A percentile compares a stretch with the other conserved stretches of the same genome.
Conservation (phyloP, 208 protist genomes). For the Trypanosoma mega region DNA sequence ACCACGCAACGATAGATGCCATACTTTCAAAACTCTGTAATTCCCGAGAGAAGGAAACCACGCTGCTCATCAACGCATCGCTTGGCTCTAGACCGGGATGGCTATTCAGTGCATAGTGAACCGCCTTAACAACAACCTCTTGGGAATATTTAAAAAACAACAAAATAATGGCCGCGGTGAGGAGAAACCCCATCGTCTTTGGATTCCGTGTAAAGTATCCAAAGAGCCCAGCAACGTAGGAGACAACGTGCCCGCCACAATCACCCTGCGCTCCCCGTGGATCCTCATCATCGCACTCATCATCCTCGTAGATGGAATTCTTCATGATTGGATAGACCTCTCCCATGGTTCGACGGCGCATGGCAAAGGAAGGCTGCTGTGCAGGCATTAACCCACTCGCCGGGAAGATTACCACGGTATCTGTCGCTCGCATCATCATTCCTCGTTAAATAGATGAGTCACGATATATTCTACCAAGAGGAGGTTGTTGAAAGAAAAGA, state of each 20-base stretch:
- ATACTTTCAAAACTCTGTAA: conserved; percentile 32
- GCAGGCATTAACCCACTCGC: background rate
- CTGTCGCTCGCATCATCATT: too few species aligned
- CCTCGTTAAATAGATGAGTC: too few species aligned
- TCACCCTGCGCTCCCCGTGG: conserved; percentile 27
- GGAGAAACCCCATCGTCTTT: conserved; percentile 46
- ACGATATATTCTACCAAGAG: too few species aligned
- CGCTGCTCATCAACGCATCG: conserved; percentile 39
- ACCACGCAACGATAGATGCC: conserved; percentile 31
- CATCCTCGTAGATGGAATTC: conserved; percentile 58
- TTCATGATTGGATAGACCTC: conserved; percentile 64
- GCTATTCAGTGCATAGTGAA: conserved; percentile 37
- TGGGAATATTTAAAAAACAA: conserved; percentile 69
- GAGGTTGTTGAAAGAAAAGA: background rate
- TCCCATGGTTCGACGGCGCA: conserved; percentile 32
- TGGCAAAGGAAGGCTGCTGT: background rate
- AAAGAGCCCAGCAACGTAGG: conserved; percentile 48
- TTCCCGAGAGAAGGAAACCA: conserved; percentile 45
- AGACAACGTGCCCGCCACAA: conserved; percentile 46
- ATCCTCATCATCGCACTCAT: conserved; percentile 43
- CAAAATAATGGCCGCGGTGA: conserved; percentile 44
- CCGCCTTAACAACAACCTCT: conserved; percentile 42
- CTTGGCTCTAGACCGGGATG: conserved; percentile 52
- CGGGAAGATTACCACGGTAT: background rate
- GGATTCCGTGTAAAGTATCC: conserved; percentile 52